phyloP scores from a whole-genome alignment of 176 grass and related monocot species.

The Alloteropsis semialata region DNA sequence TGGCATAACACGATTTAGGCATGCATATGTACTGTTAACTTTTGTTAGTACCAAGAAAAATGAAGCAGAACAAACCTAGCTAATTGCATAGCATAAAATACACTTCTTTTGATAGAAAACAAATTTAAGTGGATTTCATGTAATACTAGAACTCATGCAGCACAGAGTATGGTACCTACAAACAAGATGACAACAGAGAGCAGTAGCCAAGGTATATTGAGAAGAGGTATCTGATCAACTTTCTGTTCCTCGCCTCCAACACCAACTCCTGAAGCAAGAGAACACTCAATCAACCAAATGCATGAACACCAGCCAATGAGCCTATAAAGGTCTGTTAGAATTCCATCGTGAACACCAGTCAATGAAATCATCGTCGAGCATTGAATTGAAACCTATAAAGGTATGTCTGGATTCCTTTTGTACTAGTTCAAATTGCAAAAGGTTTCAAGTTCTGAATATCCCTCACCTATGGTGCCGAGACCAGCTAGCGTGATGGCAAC shows the following conservation, averaged over 20 bases:
- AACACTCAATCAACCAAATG: conserved; percentile 2
- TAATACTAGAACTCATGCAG: conserved; percentile 6
- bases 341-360: not conserved
- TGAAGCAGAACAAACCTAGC: not conserved
- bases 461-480: conserved; percentile 87
- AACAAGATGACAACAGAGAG: conserved; percentile 84
- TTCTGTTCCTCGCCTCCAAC: conserved; percentile 96
- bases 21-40: not conserved
- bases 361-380: not conserved
- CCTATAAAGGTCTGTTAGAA: not conserved
- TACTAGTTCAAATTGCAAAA: not conserved
- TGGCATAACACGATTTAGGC: not conserved
- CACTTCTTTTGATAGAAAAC: conserved; percentile 1
- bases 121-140: not conserved
- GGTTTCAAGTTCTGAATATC: not conserved
- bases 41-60: not conserved
- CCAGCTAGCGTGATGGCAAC: conserved; percentile 82
- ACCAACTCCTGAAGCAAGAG: conserved; percentile 74
- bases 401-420: not conserved
- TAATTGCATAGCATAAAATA: not conserved
- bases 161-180: conserved; percentile 93
- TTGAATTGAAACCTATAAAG: not conserved
- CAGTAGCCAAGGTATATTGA: conserved; percentile 83
- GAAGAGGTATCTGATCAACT: conserved; percentile 68
- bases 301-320: not conserved